phyloP scores from a whole-genome alignment of 2,329 filamentous ascomycete species.

The Phialocephala subalpina region DNA sequence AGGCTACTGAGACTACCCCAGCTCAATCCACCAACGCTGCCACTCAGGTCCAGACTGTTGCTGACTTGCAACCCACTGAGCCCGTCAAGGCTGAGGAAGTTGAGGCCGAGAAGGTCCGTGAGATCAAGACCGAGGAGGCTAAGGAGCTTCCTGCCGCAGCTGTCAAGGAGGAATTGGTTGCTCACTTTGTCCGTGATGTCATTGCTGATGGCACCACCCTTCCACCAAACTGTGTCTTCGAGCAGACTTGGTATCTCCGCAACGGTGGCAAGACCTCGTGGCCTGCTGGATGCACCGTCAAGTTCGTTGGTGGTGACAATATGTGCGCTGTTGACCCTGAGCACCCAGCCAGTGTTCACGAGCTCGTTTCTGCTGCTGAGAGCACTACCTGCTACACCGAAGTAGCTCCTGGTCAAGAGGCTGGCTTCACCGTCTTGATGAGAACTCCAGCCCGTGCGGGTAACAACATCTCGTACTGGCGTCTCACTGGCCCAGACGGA shows the following conservation, averaged over 20 bases:
- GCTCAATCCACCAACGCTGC: slow-evolving; percentile 58
- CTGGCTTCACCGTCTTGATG: slow-evolving; percentile 84
- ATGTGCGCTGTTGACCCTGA: slow-evolving; percentile 91
- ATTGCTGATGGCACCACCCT: slow-evolving; percentile 81
- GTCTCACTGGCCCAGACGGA: slow-evolving; percentile 82
- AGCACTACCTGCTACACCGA: slow-evolving; percentile 77
- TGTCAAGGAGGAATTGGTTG: slow-evolving; percentile 57
- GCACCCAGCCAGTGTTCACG: slow-evolving; percentile 78
- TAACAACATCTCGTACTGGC: slow-evolving; percentile 94
- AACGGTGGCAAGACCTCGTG: slow-evolving; percentile 83
- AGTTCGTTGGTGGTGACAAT: slow-evolving; percentile 92
- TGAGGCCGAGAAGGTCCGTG: slow-evolving; percentile 39
- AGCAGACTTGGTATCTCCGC: slow-evolving; percentile 89
- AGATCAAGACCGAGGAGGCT: slow-evolving; percentile 37
- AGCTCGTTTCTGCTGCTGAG: slow-evolving; percentile 81
- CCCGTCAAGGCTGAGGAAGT: slow-evolving; percentile 45
- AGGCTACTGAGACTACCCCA: slow-evolving; percentile 55
- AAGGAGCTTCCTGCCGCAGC: slow-evolving; percentile 43
- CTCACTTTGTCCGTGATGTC: slow-evolving; percentile 79
- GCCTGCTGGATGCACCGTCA: slow-evolving; percentile 90
- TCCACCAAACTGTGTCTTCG: slow-evolving; percentile 75
- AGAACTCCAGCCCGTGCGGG: slow-evolving; percentile 81
- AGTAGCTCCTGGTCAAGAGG: slow-evolving; percentile 77
- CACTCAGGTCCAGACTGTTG: slow-evolving; percentile 75
- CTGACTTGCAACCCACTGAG: slow-evolving; percentile 72